Conservation (phyloP, 768 basidiomycete species). For the Butyriboletus loyo region DNA sequence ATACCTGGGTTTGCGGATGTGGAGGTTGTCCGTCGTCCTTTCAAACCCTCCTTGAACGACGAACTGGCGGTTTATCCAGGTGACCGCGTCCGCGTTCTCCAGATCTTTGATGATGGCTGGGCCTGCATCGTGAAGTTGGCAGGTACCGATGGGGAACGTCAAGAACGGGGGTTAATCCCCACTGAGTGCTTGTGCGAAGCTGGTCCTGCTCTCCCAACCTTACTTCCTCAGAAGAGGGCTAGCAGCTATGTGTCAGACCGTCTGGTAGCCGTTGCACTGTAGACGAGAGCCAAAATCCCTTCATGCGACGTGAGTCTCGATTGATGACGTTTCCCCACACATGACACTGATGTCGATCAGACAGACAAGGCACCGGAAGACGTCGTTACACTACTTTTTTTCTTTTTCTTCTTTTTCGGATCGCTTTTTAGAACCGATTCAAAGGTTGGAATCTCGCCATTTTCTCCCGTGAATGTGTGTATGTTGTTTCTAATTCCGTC, state of each 20-base stretch:
- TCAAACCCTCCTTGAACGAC: constrained; percentile 53
- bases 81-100: constrained; percentile 52
- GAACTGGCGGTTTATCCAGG: constrained; percentile 53
- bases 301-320: constrained; percentile 2
- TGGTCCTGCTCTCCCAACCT: constrained; percentile 46
- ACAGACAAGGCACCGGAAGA: neutral
- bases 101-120: constrained; percentile 72
- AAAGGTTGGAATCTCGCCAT: neutral
- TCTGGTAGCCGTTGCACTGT: neutral
- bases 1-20: constrained; percentile 36
- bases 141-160: neutral
- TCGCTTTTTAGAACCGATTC: neutral
- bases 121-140: constrained; percentile 51
- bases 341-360: neutral
- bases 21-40: constrained; percentile 55
- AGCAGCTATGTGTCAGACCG: constrained; percentile 32
- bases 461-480: neutral
- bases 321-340: neutral
- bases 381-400: neutral
- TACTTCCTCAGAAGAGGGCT: constrained; percentile 49
- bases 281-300: neutral
- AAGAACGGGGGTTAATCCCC: constrained; percentile 55
- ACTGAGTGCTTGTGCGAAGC: constrained; percentile 59
- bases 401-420: too few species aligned
- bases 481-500: neutral